A percentile compares a stretch with the other conserved stretches of the same genome.
These are phyloP conservation scores for Trametes hirsuta DNA, from an alignment of 1,284 basidiomycete genomes.

Conservation along the genomic window DNA sequence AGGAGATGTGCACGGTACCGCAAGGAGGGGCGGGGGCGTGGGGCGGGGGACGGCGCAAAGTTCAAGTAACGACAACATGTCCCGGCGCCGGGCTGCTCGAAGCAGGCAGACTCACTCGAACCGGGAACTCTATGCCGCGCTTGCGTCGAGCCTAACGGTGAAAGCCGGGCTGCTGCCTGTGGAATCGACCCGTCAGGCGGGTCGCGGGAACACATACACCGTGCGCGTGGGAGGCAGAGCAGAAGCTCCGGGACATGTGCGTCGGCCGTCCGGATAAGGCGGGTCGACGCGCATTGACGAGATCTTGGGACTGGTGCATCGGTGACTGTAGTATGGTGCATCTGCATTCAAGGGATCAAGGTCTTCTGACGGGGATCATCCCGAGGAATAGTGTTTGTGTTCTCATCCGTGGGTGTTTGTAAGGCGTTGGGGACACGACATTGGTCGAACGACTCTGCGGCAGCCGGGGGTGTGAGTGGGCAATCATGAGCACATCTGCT, in stretches of 20 bases:
- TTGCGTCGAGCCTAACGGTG: constrained; percentile 24
- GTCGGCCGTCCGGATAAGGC: constrained; percentile 2
- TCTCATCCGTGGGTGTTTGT: constrained; percentile 20
- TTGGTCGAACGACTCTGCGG: constrained; percentile 15
- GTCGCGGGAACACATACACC: constrained; percentile 3
- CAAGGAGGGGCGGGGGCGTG: neutral
- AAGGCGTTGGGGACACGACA: neutral
- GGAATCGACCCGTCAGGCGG: constrained; percentile 12
- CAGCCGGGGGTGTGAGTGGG: constrained; percentile 22
- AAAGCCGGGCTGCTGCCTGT: constrained; percentile 16
- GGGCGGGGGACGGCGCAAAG: neutral
- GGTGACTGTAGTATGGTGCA: constrained; percentile 17
- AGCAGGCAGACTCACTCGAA: constrained; percentile 15
- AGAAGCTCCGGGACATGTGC: constrained; percentile 9
- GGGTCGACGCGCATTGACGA: neutral
- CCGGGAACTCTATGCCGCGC: constrained; percentile 24
- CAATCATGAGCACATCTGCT: neutral
- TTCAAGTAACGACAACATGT: no score
- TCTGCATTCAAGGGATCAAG: constrained; percentile 6
- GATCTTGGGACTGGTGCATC: constrained; percentile 8
- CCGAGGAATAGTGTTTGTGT: constrained; percentile 15
- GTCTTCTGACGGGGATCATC: constrained; percentile 23
- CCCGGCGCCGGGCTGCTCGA: constrained; percentile 6
- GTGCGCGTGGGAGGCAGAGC: constrained; percentile 13
- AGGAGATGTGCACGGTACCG: constrained; percentile 9